These are phyloP conservation scores for Ampelomyces quisqualis DNA, from an alignment of 2,329 filamentous ascomycete species.

Conservation along the genomic window DNA sequence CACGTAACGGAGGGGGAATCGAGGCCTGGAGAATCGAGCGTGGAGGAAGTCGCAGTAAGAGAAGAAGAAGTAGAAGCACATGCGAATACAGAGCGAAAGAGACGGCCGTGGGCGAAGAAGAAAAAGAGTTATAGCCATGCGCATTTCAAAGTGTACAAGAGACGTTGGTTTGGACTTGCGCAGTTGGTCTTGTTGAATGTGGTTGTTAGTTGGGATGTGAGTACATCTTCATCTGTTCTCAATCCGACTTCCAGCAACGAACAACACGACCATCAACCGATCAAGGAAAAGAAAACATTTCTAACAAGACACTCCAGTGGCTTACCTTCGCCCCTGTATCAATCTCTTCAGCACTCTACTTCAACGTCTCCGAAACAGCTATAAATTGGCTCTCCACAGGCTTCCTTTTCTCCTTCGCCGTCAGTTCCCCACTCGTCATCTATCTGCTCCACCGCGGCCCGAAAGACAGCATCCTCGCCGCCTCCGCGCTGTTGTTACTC, in stretches of 20 bases:
- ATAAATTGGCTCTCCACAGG: constrained; percentile 93
- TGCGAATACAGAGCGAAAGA: constrained; percentile 2
- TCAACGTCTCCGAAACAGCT: constrained; percentile 68
- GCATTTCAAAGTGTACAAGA: constrained; percentile 66
- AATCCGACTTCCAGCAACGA: too few species aligned
- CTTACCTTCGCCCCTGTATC: constrained; percentile 87
- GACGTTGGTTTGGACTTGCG: constrained; percentile 82
- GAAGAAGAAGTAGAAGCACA: constrained; percentile 1
- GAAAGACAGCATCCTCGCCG: constrained; percentile 71
- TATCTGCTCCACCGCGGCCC: constrained; percentile 78
- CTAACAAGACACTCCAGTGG: constrained; percentile 73
- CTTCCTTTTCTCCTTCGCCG: constrained; percentile 82
- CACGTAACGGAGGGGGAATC: constrained; percentile 4
- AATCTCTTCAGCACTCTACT: constrained; percentile 71
- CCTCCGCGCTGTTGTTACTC: constrained; percentile 70
- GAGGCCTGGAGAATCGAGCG: constrained; percentile 1
- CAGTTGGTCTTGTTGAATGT: constrained; percentile 88
- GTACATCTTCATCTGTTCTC: constrained; percentile 48
- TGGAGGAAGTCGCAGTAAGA: constrained; percentile 6
- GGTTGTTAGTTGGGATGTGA: constrained; percentile 91
- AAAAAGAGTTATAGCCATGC: constrained; percentile 31
- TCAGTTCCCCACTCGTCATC: constrained; percentile 68
- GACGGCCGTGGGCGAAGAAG: constrained; percentile 6
- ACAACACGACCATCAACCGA: too few species aligned
- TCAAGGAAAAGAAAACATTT: not conserved